Evolutionary conservation across 2,329 filamentous ascomycete species (phyloP).

Genomic region (Diaporthe batatas): DNA sequence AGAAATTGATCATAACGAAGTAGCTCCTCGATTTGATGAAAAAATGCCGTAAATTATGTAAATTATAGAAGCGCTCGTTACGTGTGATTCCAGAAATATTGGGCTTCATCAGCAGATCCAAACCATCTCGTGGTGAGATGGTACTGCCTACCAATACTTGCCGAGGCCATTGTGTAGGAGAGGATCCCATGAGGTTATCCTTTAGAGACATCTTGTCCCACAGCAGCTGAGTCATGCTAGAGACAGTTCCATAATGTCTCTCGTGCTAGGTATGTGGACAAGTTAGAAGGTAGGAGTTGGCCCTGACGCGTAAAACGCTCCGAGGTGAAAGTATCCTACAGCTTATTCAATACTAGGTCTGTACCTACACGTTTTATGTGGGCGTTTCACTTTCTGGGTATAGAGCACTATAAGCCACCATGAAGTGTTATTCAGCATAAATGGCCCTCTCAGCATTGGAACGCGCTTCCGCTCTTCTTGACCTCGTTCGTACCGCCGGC

Average conservation of each 20-base stretch:
- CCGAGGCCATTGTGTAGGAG: neutral
- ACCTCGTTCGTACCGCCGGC: slow-evolving; percentile 87
- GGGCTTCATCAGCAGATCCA: neutral
- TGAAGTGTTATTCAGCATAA: neutral
- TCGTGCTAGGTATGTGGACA: too few species aligned
- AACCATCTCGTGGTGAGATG: neutral
- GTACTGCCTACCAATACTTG: neutral
- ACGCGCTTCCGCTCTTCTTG: slow-evolving; percentile 82
- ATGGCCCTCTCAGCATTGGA: slow-evolving; percentile 74
- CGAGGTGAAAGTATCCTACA: neutral
- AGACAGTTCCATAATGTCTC: too few species aligned
- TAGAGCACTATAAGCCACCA: neutral
- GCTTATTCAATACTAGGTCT: neutral
- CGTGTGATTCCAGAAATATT: neutral
- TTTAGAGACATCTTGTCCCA: too few species aligned
- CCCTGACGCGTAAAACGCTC: neutral
- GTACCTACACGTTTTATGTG: neutral
- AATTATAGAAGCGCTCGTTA: neutral
- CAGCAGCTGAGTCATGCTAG: too few species aligned
- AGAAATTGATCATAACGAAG: slow-evolving; percentile 41
- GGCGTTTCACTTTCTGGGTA: neutral
- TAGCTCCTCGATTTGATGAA: neutral
- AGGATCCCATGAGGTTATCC: too few species aligned
- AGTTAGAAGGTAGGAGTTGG: too few species aligned
- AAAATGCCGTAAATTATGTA: too few species aligned